Evolutionary conservation across 495 filamentous ascomycete species (phyloP).

Genomic region (Penicillium diatomitis): DNA sequence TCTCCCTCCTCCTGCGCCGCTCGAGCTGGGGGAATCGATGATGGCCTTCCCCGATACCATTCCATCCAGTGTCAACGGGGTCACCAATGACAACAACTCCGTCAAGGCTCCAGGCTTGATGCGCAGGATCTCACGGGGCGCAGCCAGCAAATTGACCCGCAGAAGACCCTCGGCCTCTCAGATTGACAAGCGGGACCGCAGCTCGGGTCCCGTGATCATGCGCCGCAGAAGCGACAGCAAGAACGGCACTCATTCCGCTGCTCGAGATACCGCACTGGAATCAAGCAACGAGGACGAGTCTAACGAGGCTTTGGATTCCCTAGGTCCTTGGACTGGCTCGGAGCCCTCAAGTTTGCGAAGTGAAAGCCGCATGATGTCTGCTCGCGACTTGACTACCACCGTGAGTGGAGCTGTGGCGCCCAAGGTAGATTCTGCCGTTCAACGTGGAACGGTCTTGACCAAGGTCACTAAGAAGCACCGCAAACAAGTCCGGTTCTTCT

Average conservation of each 20-base stretch:
- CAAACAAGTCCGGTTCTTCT: conserved; percentile 62
- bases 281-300: conserved; percentile 50
- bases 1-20: conserved; percentile 30
- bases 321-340: conserved; percentile 28
- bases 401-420: conserved; percentile 47
- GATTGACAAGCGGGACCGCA: conserved; percentile 68
- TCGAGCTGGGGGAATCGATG: conserved; percentile 50
- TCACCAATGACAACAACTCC: conserved; percentile 36
- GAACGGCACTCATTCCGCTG: conserved; percentile 44
- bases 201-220: conserved; percentile 79
- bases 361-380: conserved; percentile 23
- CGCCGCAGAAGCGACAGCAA: conserved; percentile 83
- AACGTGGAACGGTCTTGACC: conserved; percentile 63
- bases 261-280: conserved; percentile 43
- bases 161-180: conserved; percentile 66
- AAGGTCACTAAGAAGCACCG: conserved; percentile 78
- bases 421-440: conserved; percentile 58
- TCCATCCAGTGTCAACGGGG: conserved; percentile 17
- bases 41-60: conserved; percentile 30
- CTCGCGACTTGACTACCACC: conserved; percentile 16
- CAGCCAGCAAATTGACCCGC: conserved; percentile 49
- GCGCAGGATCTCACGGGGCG: conserved; percentile 56
- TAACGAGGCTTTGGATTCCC: conserved; percentile 45
- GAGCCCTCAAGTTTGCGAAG: conserved; percentile 33
- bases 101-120: conserved; percentile 50